Evolutionary conservation across 768 basidiomycete species (phyloP), one percentile per base, ranked within the genome.

Genomic region (Boletus pseudo-olivaceus): DNA sequence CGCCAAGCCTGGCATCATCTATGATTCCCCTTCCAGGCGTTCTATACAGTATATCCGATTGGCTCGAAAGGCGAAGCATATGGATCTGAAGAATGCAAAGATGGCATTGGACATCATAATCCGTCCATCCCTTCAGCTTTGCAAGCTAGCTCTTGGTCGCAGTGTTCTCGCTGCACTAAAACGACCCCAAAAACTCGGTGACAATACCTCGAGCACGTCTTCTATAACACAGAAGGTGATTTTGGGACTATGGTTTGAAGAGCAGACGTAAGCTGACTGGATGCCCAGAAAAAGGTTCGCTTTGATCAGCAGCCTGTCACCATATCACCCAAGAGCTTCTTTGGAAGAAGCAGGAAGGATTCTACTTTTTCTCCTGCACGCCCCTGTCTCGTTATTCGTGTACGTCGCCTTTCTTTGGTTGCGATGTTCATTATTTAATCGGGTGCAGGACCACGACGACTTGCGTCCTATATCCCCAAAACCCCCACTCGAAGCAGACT

Each of bases 331-430:
- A 65, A 17, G 27, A 7, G 51, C 20, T 61, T 67, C 42, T 57
- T 69, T 5, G 60, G 51, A 7, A 56, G 54, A 32, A 56, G 37
- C 19, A 60, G 48, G 20, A 57, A 44, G 20, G 51, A 59, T 30
- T 54, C 53, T 20, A 15, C 4, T 27, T 49, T 56, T 29, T 60
- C 63, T 43, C 63, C 59, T 47, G 37, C 51, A 27, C 69, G 69
- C 1, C 63, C 69, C n/a, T 69, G 68, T 53, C 67, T 69, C 5
- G 48, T 68, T 10, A 33, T 60, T 20, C 61, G 67, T 17, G 68
- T 69, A 40, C 12, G 68, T 59, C 23, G 3, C 32, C 27, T 33
- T 26, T 11, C 23, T 34, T 37, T 37, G 7, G 23, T 19, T 35
- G 9, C 5, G 7, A 35, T 41, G 6, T 19, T 12, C 45, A 7